A percentile compares a stretch with the other conserved stretches of the same genome.
These are phyloP conservation scores for Pichia kudriavzevii DNA, from an alignment of 1,139 yeast genomes.

Conservation along the genomic window DNA sequence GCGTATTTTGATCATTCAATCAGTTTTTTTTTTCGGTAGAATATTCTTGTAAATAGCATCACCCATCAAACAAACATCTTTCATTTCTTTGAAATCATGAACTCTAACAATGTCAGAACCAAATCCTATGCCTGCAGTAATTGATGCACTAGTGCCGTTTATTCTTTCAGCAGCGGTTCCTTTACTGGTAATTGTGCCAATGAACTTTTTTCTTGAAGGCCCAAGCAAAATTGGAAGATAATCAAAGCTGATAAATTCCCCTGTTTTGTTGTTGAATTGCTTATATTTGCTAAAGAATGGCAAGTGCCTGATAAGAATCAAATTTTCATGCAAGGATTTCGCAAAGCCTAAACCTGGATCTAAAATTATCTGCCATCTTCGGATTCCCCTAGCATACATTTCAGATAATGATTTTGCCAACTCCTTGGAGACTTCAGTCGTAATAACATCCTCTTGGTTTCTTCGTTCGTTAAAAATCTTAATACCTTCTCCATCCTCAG, in stretches of 20 bases:
- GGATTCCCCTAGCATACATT: constrained; percentile 59
- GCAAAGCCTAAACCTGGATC: constrained; percentile 98
- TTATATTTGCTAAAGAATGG: constrained; percentile 47
- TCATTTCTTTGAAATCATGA: constrained; percentile 70
- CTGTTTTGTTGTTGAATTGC: constrained; percentile 17
- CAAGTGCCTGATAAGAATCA: constrained; percentile 54
- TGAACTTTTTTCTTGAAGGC: constrained; percentile 79
- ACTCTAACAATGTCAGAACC: constrained; percentile 81
- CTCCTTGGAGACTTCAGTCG: constrained; percentile 56
- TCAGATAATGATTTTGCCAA: constrained; percentile 45
- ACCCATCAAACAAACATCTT: constrained; percentile 57
- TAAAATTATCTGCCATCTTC: constrained; percentile 81
- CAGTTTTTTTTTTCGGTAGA: no score
- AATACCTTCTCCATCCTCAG: constrained; percentile 32
- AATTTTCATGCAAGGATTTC: constrained; percentile 60
- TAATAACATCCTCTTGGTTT: constrained; percentile 17
- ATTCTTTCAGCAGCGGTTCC: constrained; percentile 51
- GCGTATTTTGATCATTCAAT: neutral
- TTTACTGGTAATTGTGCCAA: constrained; percentile 60
- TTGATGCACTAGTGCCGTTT: constrained; percentile 70
- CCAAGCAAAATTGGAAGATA: constrained; percentile 71
- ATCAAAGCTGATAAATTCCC: constrained; percentile 35
- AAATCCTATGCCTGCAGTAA: constrained; percentile 66
- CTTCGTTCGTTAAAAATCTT: constrained; percentile 25
- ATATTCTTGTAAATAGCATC: constrained; percentile 61